Evolutionary conservation across 352 stramenopile species (phyloP).

Genomic region (Pythium brassicae): DNA sequence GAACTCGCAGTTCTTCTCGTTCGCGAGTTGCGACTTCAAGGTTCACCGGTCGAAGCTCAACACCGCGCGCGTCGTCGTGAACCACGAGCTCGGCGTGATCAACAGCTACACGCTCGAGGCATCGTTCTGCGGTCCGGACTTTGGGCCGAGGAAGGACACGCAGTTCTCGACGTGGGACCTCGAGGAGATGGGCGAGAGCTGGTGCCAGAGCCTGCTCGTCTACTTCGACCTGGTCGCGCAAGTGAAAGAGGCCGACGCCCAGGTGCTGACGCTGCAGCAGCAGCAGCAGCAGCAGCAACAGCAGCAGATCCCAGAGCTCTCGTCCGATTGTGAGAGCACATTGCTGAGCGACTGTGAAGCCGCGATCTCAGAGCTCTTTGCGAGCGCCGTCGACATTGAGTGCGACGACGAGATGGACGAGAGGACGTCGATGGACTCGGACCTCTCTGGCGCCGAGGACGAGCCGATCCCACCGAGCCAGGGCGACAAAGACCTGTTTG

Average conservation of each 20-base stretch:
- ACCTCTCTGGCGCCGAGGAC: constrained; percentile 60
- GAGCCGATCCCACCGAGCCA: constrained; percentile 39
- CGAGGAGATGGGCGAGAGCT: constrained; percentile 67
- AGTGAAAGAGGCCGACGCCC: constrained; percentile 33
- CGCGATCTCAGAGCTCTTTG: constrained; percentile 53
- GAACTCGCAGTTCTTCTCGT: constrained; percentile 69
- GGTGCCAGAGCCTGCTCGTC: constrained; percentile 71
- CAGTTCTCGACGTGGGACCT: constrained; percentile 76
- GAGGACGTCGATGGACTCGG: constrained; percentile 37
- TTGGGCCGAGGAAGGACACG: constrained; percentile 57
- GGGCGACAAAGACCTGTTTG: constrained; percentile 1
- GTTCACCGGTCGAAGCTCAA: constrained; percentile 88
- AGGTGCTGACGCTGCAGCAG: not conserved
- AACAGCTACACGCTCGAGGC: constrained; percentile 90
- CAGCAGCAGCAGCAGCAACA: constrained; percentile 7
- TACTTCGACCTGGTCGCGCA: constrained; percentile 62
- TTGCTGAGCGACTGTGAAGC: constrained; percentile 59
- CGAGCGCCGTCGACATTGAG: constrained; percentile 23
- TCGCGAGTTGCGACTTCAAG: constrained; percentile 86
- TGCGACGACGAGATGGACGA: constrained; percentile 9
- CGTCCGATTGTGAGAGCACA: constrained; percentile 7
- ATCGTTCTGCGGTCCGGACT: constrained; percentile 85
- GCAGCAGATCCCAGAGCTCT: not conserved
- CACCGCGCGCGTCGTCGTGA: constrained; percentile 88
- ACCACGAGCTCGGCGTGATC: constrained; percentile 79